phyloP scores from a whole-genome alignment of 768 basidiomycete genomes.

The Pholiota conissans region DNA sequence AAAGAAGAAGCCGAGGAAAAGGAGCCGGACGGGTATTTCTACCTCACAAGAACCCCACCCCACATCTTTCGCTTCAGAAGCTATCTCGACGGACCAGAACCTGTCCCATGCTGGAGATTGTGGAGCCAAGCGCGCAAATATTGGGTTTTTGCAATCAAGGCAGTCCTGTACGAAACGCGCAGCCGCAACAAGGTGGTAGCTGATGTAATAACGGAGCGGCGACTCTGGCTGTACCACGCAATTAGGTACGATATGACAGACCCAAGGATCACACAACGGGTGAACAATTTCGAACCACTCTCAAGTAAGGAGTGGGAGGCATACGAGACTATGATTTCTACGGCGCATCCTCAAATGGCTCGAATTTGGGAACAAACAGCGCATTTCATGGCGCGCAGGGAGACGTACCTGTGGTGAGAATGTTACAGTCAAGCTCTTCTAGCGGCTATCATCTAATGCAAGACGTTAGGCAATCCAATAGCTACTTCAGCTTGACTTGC shows the following conservation, averaged over 20 bases:
- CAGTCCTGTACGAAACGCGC: slow-evolving; percentile 1
- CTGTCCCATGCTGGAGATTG: neutral
- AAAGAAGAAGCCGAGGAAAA: neutral
- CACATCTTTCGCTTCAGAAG: slow-evolving; percentile 4
- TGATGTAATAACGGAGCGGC: neutral
- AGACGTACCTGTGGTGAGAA: neutral
- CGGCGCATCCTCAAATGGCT: neutral
- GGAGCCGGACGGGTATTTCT: neutral
- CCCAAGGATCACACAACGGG: neutral
- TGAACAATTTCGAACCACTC: neutral
- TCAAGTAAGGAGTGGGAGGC: neutral
- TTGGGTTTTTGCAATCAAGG: slow-evolving; percentile 14
- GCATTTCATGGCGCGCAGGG: neutral
- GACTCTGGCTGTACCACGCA: slow-evolving; percentile 3
- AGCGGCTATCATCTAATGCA: too few relatives aligned
- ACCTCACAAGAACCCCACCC: neutral
- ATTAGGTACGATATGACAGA: neutral
- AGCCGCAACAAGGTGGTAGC: neutral
- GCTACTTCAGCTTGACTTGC: neutral
- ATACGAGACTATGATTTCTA: neutral
- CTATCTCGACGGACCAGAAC: slow-evolving; percentile 1
- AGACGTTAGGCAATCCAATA: neutral
- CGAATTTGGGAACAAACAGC: neutral
- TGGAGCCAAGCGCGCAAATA: slow-evolving; percentile 6
- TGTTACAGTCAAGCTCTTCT: neutral